phyloP scores from a whole-genome alignment of 805 yeast species.

The Barnettozyma californica region DNA sequence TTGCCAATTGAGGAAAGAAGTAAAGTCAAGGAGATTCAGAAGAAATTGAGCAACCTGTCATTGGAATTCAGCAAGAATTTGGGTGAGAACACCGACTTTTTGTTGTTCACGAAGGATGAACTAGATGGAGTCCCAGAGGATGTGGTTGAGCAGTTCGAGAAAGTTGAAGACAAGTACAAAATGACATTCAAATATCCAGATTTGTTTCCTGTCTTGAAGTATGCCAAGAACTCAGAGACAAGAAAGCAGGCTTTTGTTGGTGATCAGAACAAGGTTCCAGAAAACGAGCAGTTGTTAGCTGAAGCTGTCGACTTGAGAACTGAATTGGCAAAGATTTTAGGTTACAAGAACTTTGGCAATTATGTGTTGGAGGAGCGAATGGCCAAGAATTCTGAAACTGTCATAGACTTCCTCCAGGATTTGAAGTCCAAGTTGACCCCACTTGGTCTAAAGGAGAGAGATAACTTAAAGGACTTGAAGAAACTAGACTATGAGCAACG shows the following conservation, averaged over 20 bases:
- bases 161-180: constrained; percentile 37
- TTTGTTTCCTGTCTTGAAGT: constrained; percentile 68
- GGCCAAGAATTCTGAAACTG: constrained; percentile 67
- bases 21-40: constrained; percentile 51
- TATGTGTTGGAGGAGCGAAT: constrained; percentile 70
- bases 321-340: constrained; percentile 56
- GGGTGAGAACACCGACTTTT: constrained; percentile 63
- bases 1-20: constrained; percentile 50
- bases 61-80: constrained; percentile 58
- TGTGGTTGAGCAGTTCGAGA: constrained; percentile 52
- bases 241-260: constrained; percentile 62
- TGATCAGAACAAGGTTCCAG: constrained; percentile 62
- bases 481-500: constrained; percentile 42
- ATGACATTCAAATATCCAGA: constrained; percentile 84
- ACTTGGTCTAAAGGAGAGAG: constrained; percentile 51
- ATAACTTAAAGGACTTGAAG: constrained; percentile 45
- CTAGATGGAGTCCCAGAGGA: constrained; percentile 70
- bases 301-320: constrained; percentile 60
- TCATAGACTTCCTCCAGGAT: constrained; percentile 56
- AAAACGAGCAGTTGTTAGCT: constrained; percentile 55
- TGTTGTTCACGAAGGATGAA: constrained; percentile 58
- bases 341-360: constrained; percentile 64
- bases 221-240: constrained; percentile 58
- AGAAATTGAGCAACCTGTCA: constrained; percentile 51
- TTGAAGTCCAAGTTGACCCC: constrained; percentile 54